Base-by-base conservation (phyloP, 257 asterid genomes). In the Echium plantagineum region DNA sequence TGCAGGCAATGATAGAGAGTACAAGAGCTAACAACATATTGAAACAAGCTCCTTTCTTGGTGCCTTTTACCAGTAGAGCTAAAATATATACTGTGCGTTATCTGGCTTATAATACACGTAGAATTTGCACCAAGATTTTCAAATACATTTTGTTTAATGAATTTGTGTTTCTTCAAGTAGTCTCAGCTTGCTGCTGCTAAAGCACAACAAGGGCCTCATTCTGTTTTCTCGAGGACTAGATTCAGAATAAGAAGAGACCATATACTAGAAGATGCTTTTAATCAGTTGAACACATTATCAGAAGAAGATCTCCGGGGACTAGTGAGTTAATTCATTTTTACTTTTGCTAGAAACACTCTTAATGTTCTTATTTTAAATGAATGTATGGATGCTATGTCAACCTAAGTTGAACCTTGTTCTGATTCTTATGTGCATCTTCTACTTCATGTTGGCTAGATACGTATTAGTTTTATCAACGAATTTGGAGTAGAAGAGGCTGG, bases 401-500 rank as follows among this genome's bases (percentile, higher is more conserved):
- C 3, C 15, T 38, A 38, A 7, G 48, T 38, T 38, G 8, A 10
- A 38, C 9, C 13, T 0, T 10, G 26, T 12, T 60, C 49, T 60
- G 22, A 52, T 21, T 52, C 7, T 51, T 7, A 26, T 12, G 12
- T 9, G 6, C 21, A 31, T 52, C n/a, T 42, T 13, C n/a, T 35
- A 38, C 58, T 16, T 53, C 60, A 2, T 62, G 55, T 35, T 67
- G 59, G 67, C 59, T 83, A 93, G 98, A 93, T 93, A 65, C 98
- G 97, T 52, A 74, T 93, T 55, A 75, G 89, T 46, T 93, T 89
- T 70, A 76, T 86, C 65, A 89, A 93, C 78, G 98, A 89, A 76
- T 80, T 89, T 80, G 98, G 98, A 72, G 97, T 74, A 16, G 98
- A 93, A 85, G 98, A 93, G 83, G 95, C 97, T 60, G 98, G 98